These are phyloP conservation scores for Suillus paluster DNA, from an alignment of 768 basidiomycete genomes.

Conservation along the genomic window DNA sequence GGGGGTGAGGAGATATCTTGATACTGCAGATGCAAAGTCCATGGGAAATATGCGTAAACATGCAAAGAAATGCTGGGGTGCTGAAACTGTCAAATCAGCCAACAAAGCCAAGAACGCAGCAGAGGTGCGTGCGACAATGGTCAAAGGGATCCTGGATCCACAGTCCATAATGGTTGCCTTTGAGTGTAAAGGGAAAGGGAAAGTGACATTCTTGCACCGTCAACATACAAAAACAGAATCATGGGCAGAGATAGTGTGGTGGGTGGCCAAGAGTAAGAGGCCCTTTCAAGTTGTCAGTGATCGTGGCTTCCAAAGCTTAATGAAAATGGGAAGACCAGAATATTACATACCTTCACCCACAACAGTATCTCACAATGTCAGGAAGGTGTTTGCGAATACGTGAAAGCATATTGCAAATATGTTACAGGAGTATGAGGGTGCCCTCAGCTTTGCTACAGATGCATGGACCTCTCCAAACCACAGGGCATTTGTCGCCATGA, in stretches of 20 bases:
- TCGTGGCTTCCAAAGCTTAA: conserved; percentile 31
- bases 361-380: conserved; percentile 39
- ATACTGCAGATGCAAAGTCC: conserved; percentile 27
- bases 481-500: conserved; percentile 33
- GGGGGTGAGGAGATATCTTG: conserved; percentile 22
- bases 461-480: conserved; percentile 44
- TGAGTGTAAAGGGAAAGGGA: conserved; percentile 29
- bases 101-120: too few relatives aligned
- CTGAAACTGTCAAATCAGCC: neutral
- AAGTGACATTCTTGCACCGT: conserved; percentile 34
- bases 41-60: conserved; percentile 37
- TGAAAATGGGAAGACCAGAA: neutral
- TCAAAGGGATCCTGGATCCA: too few relatives aligned
- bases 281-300: conserved; percentile 43
- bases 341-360: conserved; percentile 38
- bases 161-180: conserved; percentile 30
- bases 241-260: conserved; percentile 38
- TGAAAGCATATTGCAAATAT: conserved; percentile 30
- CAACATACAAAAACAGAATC: conserved; percentile 27
- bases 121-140: too few relatives aligned
- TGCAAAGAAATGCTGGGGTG: conserved; percentile 35
- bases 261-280: conserved; percentile 38
- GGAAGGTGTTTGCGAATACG: conserved; percentile 27
- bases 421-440: conserved; percentile 27
- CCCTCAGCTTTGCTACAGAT: conserved; percentile 40